Base-by-base conservation (phyloP, 2,329 filamentous ascomycete genomes). In the Acarospora socialis region DNA sequence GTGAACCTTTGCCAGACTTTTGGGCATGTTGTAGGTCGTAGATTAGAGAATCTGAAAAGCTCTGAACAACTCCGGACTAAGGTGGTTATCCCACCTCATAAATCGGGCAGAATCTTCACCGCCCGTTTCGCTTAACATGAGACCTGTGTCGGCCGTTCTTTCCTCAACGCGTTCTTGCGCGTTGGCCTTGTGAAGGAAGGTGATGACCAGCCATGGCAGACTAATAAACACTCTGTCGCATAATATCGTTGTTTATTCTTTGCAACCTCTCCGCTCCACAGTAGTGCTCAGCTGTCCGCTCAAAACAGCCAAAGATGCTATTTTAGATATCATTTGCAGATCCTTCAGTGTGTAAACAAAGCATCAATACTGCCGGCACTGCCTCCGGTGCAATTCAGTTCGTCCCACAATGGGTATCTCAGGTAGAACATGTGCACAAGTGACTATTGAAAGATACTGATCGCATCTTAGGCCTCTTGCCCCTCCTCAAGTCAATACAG, bases 401-500 rank as follows among this genome's bases (percentile, higher is more conserved):
- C 15, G 33, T 21, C 32, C 40, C 30, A 5, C 51, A 52, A 56
- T 55, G 55, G 43, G 56, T 54, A 39, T 52, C 50, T 48, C 51
- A 50, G 52, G 42, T 40, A 33, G 34, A 14, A 10, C 12, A 21
- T 21, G 25, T 14, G n/a, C 9, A 14, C 19, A 9, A 30, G 13
- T 26, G n/a, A n/a, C n/a, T n/a, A n/a, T n/a, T n/a, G n/a, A 33
- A 27, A 21, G 14, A 5, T 37, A 41, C 33, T 15, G 33, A 2
- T 19, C 18, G 35, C 26, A 43, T 55, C 30, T 19, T 35, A 86
- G 87, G 90, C 26, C 72, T 98, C 33, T 68, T 95, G 20, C 83
- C 83, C 21, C 67, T 95, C 38, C 73, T 98, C 39, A 95, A 95
- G 59, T 95, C 90, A 27, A 95, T 98, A 33, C 90, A 98, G 38